phyloP scores from a whole-genome alignment of 2,329 filamentous ascomycete species.

The Fusarium domesticum region DNA sequence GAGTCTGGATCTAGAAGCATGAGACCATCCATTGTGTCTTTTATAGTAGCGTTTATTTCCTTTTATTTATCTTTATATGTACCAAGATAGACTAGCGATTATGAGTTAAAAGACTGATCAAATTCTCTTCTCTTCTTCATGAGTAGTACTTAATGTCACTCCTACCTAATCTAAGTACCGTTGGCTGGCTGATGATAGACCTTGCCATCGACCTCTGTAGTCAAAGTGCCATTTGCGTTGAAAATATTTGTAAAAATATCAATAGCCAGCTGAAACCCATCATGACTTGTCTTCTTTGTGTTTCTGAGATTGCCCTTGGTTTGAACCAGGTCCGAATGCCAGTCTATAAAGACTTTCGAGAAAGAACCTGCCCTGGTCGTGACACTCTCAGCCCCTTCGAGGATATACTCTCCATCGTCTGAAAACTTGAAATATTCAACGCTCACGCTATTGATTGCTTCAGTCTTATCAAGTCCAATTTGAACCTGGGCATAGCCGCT shows the following conservation, averaged over 20 bases:
- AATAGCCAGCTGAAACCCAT: slow-evolving; percentile 5
- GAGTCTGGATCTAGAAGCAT: neutral
- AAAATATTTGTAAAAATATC: slow-evolving; percentile 12
- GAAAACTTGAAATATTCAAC: slow-evolving; percentile 6
- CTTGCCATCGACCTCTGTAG: neutral
- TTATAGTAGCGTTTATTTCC: too few relatives aligned
- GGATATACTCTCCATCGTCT: slow-evolving; percentile 1
- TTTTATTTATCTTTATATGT: too few relatives aligned
- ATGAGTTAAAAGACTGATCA: too few relatives aligned
- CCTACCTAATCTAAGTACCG: too few relatives aligned
- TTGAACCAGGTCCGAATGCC: slow-evolving; percentile 39
- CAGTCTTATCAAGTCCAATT: neutral
- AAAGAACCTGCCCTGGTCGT: slow-evolving; percentile 17
- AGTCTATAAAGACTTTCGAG: slow-evolving; percentile 30
- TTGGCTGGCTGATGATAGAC: slow-evolving; percentile 1
- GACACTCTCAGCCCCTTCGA: slow-evolving; percentile 9
- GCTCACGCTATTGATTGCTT: neutral
- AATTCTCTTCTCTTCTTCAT: too few relatives aligned
- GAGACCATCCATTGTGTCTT: too few relatives aligned
- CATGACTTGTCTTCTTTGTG: slow-evolving; percentile 37
- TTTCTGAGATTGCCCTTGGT: slow-evolving; percentile 27
- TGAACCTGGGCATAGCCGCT: slow-evolving; percentile 4
- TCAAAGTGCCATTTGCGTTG: slow-evolving; percentile 10
- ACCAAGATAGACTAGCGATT: too few relatives aligned
- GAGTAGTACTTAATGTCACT: too few relatives aligned